Base-by-base conservation (phyloP, 2,329 filamentous ascomycete species). In the Monosporascus sp. region DNA sequence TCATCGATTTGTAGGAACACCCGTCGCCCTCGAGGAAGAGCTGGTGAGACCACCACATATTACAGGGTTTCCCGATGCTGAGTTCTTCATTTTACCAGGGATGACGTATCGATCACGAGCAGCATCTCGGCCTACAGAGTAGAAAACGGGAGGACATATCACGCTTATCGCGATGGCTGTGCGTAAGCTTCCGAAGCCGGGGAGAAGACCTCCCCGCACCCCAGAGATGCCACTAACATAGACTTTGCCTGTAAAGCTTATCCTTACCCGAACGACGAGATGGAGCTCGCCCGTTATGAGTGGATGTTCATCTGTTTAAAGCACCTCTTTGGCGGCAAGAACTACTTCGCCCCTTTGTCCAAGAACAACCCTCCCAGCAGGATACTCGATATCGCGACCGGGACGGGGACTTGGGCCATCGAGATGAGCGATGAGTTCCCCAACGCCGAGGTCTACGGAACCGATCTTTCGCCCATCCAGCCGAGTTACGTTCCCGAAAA, bases 401-500 rank as follows among this genome's bases (percentile, higher is more conserved):
- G 76, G 4, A 72, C 70, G 2, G 76, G 76, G 1, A 78, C 82
- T 57, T 87, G 84, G 84, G 82, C 84, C 14, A 84, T 89, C 54
- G 81, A 87, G 61, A 80, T 89, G 73, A 84, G 82, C 60, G 80
- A 84, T 59, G 63, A 73, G 48, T 87, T 85, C 55, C 85, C 85
- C 14, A 64, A 76, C 4, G 72, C 85, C 11, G 69, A 78, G 55
- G 75, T 89, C 31, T 77, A 79, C 48, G 86, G 84, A 35, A 86
- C 81, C 8, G 86, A 89, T 61, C 74, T 89, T 6, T 87, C 84
- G 1, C 84, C 85, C 2, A 84, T 88, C 26, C 86, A 89, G 63
- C 84, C 85, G 2, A 72, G 72, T 5, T 74, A 80, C 48, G 85
- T 90, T 1, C 87, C 88, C 0, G 79, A 81, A 19, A 92, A 92